Conservation (phyloP, 352 stramenopile genomes). For the Phytophthora capsici region DNA sequence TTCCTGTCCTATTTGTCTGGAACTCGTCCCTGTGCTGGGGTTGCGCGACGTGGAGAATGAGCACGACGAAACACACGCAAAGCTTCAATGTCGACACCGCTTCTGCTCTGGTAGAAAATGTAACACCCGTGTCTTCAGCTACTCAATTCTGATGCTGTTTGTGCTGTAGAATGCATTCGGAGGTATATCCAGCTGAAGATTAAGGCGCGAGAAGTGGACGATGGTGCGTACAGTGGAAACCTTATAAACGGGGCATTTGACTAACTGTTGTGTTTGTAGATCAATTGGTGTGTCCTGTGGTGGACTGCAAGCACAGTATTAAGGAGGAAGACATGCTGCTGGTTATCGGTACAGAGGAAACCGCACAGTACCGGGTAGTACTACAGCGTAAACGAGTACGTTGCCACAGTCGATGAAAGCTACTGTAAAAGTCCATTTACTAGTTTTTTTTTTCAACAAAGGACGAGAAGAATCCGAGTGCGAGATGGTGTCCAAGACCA, state of each 20-base stretch:
- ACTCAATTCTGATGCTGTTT: neutral
- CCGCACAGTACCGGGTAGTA: conserved; percentile 37
- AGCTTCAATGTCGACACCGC: conserved; percentile 61
- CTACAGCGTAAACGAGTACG: conserved; percentile 66
- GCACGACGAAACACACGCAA: conserved; percentile 40
- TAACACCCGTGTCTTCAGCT: no score
- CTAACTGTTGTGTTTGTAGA: conserved; percentile 37
- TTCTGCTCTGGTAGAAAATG: conserved; percentile 52
- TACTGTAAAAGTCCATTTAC: no score
- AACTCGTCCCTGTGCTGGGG: conserved; percentile 53
- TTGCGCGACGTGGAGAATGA: conserved; percentile 38
- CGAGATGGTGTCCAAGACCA: conserved; percentile 65
- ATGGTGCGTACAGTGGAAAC: conserved; percentile 37
- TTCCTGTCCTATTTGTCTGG: conserved; percentile 67
- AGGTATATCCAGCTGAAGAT: conserved; percentile 72
- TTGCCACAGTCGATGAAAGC: neutral
- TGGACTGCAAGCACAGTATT: conserved; percentile 55
- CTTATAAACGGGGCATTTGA: neutral
- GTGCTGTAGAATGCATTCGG: conserved; percentile 47
- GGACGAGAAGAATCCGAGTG: conserved; percentile 80
- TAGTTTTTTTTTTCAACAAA: conserved; percentile 18
- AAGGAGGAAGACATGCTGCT: conserved; percentile 42
- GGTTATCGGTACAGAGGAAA: conserved; percentile 35
- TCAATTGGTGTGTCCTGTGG: conserved; percentile 67
- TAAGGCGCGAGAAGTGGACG: conserved; percentile 60